Base-by-base conservation (phyloP, 148 eudicot species). In the Cornus controversa region DNA sequence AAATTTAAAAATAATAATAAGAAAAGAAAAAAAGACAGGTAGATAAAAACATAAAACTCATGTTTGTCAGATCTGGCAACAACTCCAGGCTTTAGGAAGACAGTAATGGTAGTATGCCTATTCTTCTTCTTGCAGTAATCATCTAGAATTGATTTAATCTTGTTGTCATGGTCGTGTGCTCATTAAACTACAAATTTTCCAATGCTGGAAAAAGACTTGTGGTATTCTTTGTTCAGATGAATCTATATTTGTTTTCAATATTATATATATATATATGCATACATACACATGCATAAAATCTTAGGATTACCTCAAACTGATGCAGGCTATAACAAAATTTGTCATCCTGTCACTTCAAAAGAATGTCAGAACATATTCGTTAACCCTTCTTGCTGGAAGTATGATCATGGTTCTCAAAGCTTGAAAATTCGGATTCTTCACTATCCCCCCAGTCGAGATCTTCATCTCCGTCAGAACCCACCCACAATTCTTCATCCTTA, bases 401-500 rank as follows among this genome's bases (percentile, higher is more conserved):
- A 69, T 81, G 26, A 78, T 80, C 86, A 34, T 54, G 70, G 75
- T 78, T 69, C 13, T 78, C 78, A 42, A 74, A 54, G 37, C 79
- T 79, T n/a, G 78, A 31, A 18, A 75, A 37, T 54, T 86, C 78
- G 24, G 71, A 64, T 23, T 74, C 81, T 25, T 82, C 86, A 70
- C 79, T 57, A 79, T 84, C 79, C 42, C 75, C 85, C 79, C 79
- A 80, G 70, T 86, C 79, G 64, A 58, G 37, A 67, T 80, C 87
- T 76, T 83, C 84, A 75, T 85, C 84, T 72, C 45, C 72, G 79
- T 81, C 81, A 50, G 83, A 86, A 73, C 50, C 66, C 60, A 40
- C 34, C 81, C 60, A 40, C 23, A 83, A 75, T 53, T 69, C 80
- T 24, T 89, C 85, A 78, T 83, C 88, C 37, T 87, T 85, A 36